These are phyloP conservation scores for Lumnitzera racemosa DNA, from an alignment of 345 rosid genomes.

Conservation along the genomic window DNA sequence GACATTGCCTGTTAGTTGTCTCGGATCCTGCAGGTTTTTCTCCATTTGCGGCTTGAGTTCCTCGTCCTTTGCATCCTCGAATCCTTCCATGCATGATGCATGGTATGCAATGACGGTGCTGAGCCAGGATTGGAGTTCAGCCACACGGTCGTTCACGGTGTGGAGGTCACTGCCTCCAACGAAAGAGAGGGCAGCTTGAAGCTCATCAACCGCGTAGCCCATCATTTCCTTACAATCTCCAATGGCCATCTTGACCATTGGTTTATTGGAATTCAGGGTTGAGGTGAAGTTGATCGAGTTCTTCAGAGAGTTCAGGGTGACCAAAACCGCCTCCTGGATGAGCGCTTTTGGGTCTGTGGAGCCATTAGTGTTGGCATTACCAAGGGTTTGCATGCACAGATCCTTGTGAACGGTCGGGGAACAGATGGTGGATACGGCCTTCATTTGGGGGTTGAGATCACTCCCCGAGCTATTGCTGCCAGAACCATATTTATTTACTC, in stretches of 20 bases:
- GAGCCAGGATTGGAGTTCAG: constrained; percentile 38
- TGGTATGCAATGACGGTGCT: constrained; percentile 55
- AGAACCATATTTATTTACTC: constrained; percentile 1
- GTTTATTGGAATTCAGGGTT: constrained; percentile 6
- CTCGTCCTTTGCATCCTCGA: constrained; percentile 10
- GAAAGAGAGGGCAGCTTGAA: constrained; percentile 20
- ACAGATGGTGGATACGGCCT: constrained; percentile 35
- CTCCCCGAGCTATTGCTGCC: background rate
- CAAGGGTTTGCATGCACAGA: constrained; percentile 41
- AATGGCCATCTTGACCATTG: constrained; percentile 16
- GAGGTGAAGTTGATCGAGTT: constrained; percentile 33
- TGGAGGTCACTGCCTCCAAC: constrained; percentile 15
- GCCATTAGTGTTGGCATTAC: constrained; percentile 17
- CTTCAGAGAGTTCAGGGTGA: constrained; percentile 26
- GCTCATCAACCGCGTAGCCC: constrained; percentile 22
- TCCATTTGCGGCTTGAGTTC: constrained; percentile 17
- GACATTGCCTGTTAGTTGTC: constrained; percentile 41
- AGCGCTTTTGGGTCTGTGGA: constrained; percentile 42
- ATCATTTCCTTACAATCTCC: constrained; percentile 36
- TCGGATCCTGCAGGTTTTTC: constrained; percentile 23
- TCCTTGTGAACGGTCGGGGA: constrained; percentile 35
- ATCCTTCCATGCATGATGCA: constrained; percentile 47
- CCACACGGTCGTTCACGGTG: constrained; percentile 3
- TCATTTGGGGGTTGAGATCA: constrained; percentile 20
- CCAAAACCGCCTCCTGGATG: constrained; percentile 31